Evolutionary conservation across 345 rosid species (phyloP).

Genomic region (Kernera saxatilis): DNA sequence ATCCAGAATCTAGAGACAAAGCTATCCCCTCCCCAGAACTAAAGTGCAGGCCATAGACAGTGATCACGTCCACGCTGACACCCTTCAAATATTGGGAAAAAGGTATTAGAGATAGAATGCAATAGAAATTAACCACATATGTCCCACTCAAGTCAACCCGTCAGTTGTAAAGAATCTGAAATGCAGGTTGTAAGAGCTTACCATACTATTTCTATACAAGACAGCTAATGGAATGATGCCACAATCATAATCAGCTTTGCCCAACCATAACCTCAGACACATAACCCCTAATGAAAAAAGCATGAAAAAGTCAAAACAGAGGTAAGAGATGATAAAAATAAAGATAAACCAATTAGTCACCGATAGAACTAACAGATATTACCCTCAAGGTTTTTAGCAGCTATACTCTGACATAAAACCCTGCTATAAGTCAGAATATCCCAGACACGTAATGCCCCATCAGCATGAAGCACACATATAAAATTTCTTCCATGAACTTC

Average conservation of each 20-base stretch:
- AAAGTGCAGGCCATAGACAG: conserved; percentile 44
- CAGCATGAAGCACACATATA: conserved; percentile 62
- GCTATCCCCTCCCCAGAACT: conserved; percentile 38
- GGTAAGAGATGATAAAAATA: background rate
- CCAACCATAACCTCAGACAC: conserved; percentile 62
- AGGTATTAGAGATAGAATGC: background rate
- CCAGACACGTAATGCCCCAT: conserved; percentile 74
- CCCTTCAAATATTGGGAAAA: conserved; percentile 47
- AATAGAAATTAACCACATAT: background rate
- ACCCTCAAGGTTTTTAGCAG: conserved; percentile 55
- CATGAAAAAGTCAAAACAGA: conserved; percentile 8
- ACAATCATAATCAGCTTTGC: conserved; percentile 43
- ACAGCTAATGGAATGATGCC: conserved; percentile 58
- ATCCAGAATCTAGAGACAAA: conserved; percentile 48
- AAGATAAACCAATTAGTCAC: background rate
- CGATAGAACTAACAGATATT: conserved; percentile 13
- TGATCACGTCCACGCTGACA: conserved; percentile 44
- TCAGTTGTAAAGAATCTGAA: background rate
- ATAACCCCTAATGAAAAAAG: conserved; percentile 46
- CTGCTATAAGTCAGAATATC: conserved; percentile 45
- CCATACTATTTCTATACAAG: conserved; percentile 47
- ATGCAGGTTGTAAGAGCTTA: conserved; percentile 27
- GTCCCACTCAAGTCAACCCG: conserved; percentile 1
- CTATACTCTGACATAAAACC: conserved; percentile 51
- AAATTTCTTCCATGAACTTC: conserved; percentile 46